phyloP scores from a whole-genome alignment of 1,139 yeast species.

The Candida gigantensis region DNA sequence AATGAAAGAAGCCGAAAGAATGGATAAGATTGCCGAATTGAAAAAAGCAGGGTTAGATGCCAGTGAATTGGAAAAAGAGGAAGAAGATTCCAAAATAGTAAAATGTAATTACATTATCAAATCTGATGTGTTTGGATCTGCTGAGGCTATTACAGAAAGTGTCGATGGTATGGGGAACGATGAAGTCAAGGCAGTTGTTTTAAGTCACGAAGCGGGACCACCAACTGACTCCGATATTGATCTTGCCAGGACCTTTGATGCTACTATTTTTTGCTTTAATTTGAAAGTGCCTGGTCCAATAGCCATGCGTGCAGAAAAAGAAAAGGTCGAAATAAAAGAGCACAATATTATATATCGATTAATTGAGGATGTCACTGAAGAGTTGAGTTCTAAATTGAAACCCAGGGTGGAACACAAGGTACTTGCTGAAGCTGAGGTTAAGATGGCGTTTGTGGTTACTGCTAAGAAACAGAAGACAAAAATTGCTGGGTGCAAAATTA shows the following conservation, averaged over 20 bases:
- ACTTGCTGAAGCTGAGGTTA: slow-evolving; percentile 67
- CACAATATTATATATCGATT: slow-evolving; percentile 85
- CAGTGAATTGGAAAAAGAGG: slow-evolving; percentile 27
- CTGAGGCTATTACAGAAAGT: slow-evolving; percentile 69
- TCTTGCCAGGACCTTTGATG: slow-evolving; percentile 74
- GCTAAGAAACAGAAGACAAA: slow-evolving; percentile 49
- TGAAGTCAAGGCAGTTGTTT: slow-evolving; percentile 68
- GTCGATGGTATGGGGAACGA: slow-evolving; percentile 81
- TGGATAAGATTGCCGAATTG: slow-evolving; percentile 55
- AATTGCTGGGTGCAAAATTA: slow-evolving; percentile 90
- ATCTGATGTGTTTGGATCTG: slow-evolving; percentile 82
- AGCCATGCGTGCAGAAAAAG: slow-evolving; percentile 56
- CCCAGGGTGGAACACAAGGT: slow-evolving; percentile 72
- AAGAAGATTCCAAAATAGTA: slow-evolving; percentile 22
- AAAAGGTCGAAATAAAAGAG: slow-evolving; percentile 60
- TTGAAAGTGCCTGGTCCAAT: slow-evolving; percentile 68
- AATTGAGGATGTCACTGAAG: slow-evolving; percentile 78
- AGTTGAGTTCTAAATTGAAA: slow-evolving; percentile 58
- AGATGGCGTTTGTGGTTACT: slow-evolving; percentile 71
- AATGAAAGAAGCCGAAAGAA: slow-evolving; percentile 47
- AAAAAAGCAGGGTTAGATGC: slow-evolving; percentile 58
- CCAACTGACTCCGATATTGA: slow-evolving; percentile 84
- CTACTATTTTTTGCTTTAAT: slow-evolving; percentile 79
- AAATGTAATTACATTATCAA: slow-evolving; percentile 68
- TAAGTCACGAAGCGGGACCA: slow-evolving; percentile 78